Conservation (phyloP, 2,329 filamentous ascomycete species). For the Lachnellula cervina region DNA sequence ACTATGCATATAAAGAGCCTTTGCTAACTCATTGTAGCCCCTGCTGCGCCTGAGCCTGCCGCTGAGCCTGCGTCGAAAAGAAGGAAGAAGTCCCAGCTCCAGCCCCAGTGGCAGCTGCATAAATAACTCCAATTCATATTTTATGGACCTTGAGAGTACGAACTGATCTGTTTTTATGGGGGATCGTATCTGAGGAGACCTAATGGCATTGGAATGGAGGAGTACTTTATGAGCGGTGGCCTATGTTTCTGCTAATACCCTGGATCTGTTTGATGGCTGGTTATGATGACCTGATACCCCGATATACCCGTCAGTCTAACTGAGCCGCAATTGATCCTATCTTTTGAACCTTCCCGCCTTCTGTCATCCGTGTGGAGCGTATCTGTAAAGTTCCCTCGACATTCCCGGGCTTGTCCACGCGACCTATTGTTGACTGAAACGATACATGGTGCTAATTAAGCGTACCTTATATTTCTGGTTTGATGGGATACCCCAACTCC, state of each 20-base stretch:
- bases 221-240: not conserved
- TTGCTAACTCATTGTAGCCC: conserved; percentile 3
- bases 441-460: no score
- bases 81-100: conserved; percentile 13
- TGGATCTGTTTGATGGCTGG: not conserved
- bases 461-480: no score
- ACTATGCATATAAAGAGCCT: not conserved
- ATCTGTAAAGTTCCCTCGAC: not conserved
- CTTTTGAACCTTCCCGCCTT: not conserved
- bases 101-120: conserved; percentile 12
- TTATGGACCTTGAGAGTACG: not conserved
- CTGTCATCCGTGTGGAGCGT: not conserved
- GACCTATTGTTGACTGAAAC: no score
- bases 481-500: no score
- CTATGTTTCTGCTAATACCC: not conserved
- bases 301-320: not conserved
- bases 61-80: conserved; percentile 10
- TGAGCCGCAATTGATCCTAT: not conserved
- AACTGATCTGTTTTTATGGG: not conserved
- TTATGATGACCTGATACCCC: not conserved
- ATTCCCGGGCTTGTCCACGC: not conserved
- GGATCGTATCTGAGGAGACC: not conserved
- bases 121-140: not conserved
- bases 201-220: not conserved
- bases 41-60: conserved; percentile 14